These are phyloP conservation scores for Aureobasidium sp. DNA, from an alignment of 2,329 filamentous ascomycete genomes.

Conservation along the genomic window DNA sequence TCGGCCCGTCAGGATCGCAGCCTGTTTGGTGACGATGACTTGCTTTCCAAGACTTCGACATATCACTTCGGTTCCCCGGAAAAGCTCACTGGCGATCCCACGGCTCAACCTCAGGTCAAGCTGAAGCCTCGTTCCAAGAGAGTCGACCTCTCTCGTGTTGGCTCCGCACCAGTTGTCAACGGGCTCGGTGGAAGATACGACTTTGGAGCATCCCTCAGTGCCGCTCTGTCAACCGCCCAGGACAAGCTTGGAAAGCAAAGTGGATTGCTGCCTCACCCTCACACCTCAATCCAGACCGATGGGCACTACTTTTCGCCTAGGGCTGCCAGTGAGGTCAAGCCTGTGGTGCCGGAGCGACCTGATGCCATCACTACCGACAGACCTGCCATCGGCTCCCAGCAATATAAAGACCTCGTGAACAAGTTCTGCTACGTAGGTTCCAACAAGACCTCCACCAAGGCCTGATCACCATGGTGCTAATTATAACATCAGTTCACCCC, in stretches of 20 bases:
- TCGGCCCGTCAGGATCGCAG: slow-evolving; percentile 27
- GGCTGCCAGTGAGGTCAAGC: slow-evolving; percentile 9
- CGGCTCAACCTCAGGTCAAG: slow-evolving; percentile 46
- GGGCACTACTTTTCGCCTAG: slow-evolving; percentile 20
- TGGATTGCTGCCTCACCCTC: slow-evolving; percentile 31
- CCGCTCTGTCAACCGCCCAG: slow-evolving; percentile 70
- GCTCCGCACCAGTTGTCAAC: slow-evolving; percentile 53
- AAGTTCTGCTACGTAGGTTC: slow-evolving; percentile 99
- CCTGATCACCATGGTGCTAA: slow-evolving; percentile 35
- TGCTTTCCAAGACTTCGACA: slow-evolving; percentile 46
- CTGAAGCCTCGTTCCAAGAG: slow-evolving; percentile 63
- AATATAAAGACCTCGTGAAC: slow-evolving; percentile 94
- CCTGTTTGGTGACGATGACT: slow-evolving; percentile 59
- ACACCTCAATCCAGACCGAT: background rate
- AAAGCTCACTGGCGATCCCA: slow-evolving; percentile 54
- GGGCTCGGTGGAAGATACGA: slow-evolving; percentile 78
- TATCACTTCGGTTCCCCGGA: slow-evolving; percentile 39
- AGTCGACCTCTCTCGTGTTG: slow-evolving; percentile 50
- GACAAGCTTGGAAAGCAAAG: slow-evolving; percentile 53
- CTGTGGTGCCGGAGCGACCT: slow-evolving; percentile 43
- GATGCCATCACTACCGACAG: slow-evolving; percentile 54
- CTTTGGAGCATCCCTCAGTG: slow-evolving; percentile 83
- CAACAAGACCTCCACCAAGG: slow-evolving; percentile 29
- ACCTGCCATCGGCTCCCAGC: slow-evolving; percentile 71
- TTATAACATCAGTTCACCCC: slow-evolving; percentile 24